A percentile compares a stretch with the other conserved stretches of the same genome.
phyloP scores from a whole-genome alignment of 75 land plant species.

The Selaginella tamariscina region DNA sequence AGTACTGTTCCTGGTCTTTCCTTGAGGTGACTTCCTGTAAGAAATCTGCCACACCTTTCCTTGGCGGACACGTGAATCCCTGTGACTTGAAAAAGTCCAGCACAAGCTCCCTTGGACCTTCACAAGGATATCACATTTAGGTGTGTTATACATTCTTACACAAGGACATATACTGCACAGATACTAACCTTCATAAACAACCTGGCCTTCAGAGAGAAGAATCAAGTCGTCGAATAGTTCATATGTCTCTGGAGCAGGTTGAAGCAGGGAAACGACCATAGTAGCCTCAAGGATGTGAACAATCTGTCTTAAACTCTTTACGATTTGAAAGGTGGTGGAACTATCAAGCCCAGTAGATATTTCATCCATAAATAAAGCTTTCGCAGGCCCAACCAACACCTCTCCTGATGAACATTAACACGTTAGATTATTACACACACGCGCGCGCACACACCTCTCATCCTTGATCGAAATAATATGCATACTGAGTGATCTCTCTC shows the following conservation, averaged over 20 bases:
- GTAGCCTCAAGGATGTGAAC: constrained; percentile 2
- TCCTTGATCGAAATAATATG: background rate
- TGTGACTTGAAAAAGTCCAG: background rate
- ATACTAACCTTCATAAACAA: too few species aligned
- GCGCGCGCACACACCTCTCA: background rate
- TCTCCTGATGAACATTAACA: background rate
- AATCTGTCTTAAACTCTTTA: background rate
- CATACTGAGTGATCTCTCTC: too few species aligned
- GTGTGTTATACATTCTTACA: too few species aligned
- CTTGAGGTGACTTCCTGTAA: background rate
- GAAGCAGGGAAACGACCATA: background rate
- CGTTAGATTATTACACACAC: background rate
- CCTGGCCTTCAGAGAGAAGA: constrained; percentile 4
- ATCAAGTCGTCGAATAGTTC: constrained; percentile 5
- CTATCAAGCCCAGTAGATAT: constrained; percentile 4
- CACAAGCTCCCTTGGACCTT: constrained; percentile 1
- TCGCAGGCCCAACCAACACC: constrained; percentile 4
- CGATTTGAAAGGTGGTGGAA: constrained; percentile 1
- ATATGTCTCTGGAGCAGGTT: constrained; percentile 8
- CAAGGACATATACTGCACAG: too few species aligned
- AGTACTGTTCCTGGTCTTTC: background rate
- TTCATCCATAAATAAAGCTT: constrained; percentile 6
- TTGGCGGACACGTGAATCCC: constrained; percentile 8
- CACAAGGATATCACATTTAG: too few species aligned
- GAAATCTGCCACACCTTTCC: constrained; percentile 9